These are phyloP conservation scores for Lasiodiplodia sp. DNA, from an alignment of 2,329 filamentous ascomycete species.

Conservation along the genomic window DNA sequence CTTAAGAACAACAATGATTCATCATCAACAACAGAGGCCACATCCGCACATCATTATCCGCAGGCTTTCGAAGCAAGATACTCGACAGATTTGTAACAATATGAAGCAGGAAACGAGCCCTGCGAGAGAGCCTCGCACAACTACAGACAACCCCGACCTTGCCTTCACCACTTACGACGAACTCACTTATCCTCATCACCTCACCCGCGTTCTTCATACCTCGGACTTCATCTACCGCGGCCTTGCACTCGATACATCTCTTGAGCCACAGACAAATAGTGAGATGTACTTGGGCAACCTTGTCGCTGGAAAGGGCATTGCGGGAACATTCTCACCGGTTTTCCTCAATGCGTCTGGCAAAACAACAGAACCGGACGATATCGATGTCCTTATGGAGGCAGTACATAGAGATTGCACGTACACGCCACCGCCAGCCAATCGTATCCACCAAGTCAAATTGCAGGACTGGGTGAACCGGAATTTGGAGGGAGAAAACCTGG, in stretches of 20 bases:
- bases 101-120: background rate
- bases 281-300: background rate
- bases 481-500: background rate
- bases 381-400: background rate
- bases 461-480: slow-evolving; percentile 6
- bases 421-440: background rate
- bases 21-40: background rate
- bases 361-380: background rate
- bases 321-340: background rate
- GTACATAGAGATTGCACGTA: background rate
- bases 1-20: background rate
- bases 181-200: background rate
- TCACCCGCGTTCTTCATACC: background rate
- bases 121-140: background rate
- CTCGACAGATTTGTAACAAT: background rate
- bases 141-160: background rate
- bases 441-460: background rate
- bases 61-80: background rate
- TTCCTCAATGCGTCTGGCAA: background rate
- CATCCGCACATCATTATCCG: background rate
- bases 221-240: background rate
- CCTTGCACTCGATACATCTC: background rate
- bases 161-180: background rate
- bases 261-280: background rate
- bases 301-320: too few species aligned